Evolutionary conservation across 2,329 filamentous ascomycete genomes (phyloP), one percentile per base, ranked within the genome.

Genomic region (Trichophyton benhamiae): DNA sequence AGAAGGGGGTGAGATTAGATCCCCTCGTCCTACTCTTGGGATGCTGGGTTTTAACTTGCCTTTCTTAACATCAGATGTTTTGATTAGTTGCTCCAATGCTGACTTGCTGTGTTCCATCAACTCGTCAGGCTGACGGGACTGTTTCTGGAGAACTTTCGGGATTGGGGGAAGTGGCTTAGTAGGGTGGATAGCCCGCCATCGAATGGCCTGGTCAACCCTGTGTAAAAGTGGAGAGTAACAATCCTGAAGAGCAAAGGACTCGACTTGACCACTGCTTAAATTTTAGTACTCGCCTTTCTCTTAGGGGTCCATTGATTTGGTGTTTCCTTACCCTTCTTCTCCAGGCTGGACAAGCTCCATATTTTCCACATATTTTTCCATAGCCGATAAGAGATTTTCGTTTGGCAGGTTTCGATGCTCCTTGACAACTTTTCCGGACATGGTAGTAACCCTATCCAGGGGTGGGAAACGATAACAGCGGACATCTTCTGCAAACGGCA

Each of bases 401-500:
- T 79, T 86, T 0, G 94, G 94, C 1, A 99, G 78, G 63, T 95
- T 86, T 41, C 89, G 87, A 68, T 99, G 91, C 67, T 92, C 85
- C 9, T 83, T 88, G 57, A 96, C 77, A 7, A 83, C 81, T 65
- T 89, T 88, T 0, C 92, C 92, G 9, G 86, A 90, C n/a, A 95
- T 82, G 0, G 91, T 96, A 63, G 96, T 77, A 30, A 97, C 87
- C 64, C 84, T 87, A 71, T 96, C 91, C 9, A 99, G 77, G 0
- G 92, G 89, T 4, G 94, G 91, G 66, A 99, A 99, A 62, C 86
- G 87, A 72, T 96, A 97, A n/a, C 82, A 82, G 41, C 94, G 84
- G 57, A 96, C 80, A 70, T 99, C 94, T 76, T 99, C 94, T 1
- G 90, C 87, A 69, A 96, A 99, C 0, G 94, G 94, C 4, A 97